Conservation (phyloP, 345 rosid species). For the Luvunga scandens region DNA sequence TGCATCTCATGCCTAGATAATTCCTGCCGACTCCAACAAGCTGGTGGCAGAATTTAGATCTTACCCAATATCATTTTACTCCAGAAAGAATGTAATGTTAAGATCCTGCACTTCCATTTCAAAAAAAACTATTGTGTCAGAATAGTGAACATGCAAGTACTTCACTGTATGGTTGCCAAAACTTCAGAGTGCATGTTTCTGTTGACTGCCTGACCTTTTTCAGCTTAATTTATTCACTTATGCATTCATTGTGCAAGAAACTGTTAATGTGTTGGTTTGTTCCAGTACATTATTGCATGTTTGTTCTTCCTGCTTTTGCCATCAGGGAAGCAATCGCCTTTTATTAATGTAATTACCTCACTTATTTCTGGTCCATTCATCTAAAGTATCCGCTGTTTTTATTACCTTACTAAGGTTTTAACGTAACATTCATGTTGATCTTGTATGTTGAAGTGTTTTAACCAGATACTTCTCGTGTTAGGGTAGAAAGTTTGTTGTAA, state of each 20-base stretch:
- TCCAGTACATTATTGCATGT: neutral
- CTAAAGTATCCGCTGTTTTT: neutral
- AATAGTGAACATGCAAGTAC: neutral
- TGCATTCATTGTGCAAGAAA: neutral
- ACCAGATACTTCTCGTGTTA: neutral
- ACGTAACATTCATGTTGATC: neutral
- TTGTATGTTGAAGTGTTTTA: neutral
- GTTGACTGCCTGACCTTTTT: neutral
- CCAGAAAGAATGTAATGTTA: neutral
- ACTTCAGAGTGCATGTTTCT: neutral
- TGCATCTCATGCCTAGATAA: neutral
- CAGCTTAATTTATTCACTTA: neutral
- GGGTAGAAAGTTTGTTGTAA: neutral
- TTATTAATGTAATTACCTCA: neutral
- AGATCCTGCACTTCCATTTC: neutral
- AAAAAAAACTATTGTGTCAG: neutral
- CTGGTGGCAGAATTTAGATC: neutral
- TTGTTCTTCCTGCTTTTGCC: neutral
- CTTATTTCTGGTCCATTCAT: neutral
- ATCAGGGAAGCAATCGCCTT: neutral
- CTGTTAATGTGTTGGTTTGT: neutral
- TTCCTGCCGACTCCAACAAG: neutral
- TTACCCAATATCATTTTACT: neutral
- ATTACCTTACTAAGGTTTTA: neutral
- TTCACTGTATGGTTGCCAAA: neutral